These are phyloP conservation scores for Isabelozyma pseudorhagii DNA, from an alignment of 805 yeast species.

Conservation along the genomic window DNA sequence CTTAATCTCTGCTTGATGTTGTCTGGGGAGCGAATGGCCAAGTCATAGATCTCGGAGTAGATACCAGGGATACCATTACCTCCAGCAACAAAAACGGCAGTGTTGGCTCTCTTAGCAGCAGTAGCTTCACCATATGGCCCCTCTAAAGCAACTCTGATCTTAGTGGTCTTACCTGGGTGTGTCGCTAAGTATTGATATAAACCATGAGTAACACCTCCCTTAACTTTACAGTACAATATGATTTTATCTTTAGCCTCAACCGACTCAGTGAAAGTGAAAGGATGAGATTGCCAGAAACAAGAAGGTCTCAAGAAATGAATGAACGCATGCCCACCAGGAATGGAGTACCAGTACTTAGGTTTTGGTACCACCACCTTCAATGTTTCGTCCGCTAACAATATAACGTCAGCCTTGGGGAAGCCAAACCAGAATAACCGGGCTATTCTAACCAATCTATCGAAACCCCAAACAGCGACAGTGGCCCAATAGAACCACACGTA, in stretches of 20 bases:
- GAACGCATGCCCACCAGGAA: constrained; percentile 42
- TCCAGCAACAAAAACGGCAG: constrained; percentile 62
- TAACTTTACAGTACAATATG: constrained; percentile 31
- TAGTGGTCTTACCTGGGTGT: constrained; percentile 24
- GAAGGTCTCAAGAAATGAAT: constrained; percentile 30
- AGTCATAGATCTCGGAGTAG: constrained; percentile 34
- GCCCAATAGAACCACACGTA: constrained; percentile 30
- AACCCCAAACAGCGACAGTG: constrained; percentile 32
- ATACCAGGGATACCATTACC: constrained; percentile 73
- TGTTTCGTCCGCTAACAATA: constrained; percentile 32
- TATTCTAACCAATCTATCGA: constrained; percentile 31
- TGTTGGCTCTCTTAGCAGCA: constrained; percentile 48
- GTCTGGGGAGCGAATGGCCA: constrained; percentile 16
- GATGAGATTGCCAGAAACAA: constrained; percentile 44
- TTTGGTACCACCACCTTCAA: constrained; percentile 33
- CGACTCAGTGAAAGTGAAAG: constrained; percentile 34
- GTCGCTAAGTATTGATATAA: constrained; percentile 22
- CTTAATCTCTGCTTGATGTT: constrained; percentile 25
- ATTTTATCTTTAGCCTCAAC: constrained; percentile 16
- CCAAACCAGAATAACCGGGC: constrained; percentile 30
- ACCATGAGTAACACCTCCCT: constrained; percentile 34
- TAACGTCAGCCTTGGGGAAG: constrained; percentile 27
- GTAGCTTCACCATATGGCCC: constrained; percentile 68
- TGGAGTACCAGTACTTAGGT: constrained; percentile 33
- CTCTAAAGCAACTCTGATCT: constrained; percentile 44